Evolutionary conservation across 495 filamentous ascomycete species (phyloP), one percentile per base, ranked within the genome.

Genomic region (Penicillium fimorum): DNA sequence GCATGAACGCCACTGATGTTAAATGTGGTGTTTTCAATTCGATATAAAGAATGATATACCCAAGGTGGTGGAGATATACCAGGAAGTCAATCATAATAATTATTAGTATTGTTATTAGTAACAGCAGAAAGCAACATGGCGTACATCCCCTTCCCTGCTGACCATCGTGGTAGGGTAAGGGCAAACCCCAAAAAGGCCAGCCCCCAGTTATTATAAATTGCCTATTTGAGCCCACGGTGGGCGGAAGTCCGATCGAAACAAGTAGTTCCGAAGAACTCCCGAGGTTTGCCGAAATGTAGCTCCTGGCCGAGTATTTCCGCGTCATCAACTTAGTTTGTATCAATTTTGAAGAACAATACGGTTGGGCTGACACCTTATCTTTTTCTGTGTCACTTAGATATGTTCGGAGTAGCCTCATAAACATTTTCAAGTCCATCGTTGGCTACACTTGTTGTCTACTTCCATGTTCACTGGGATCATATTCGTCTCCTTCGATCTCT

Each of bases 241-340:
- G 46, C 46, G 46, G 46, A 33, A 33, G 46, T 25, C 46, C 46
- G 46, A 33, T 18, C 11, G 46, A 32, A 33, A 33, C 17, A 25
- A 10, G 46, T 12, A 47, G 12, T 1, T 15, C 46, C n/a, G 27
- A 33, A 15, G 17, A n/a, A 24, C n/a, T 18, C 27, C 46, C 33
- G 33, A 0, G 25, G 25, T 7, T 27, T 27, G 25, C 12, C 33
- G 29, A 45, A 45, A 9, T 3, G 42, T 25, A 45, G 12, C n/a
- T 45, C 22, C 4, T 20, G 6, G 3, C 12, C 33, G 5, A 15
- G 13, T 2, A 15, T n/a, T 37, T 37, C 0, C 12, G 15, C 33
- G 15, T n/a, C 6, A 5, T 37, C 33, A 42, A 20, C 20, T 22
- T 12, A 41, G 18, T 22, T 22, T 22, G 22, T 17, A 42, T 20